Base-by-base conservation (phyloP, 2,329 filamentous ascomycete genomes). In the Akanthomyces uredinophilus region DNA sequence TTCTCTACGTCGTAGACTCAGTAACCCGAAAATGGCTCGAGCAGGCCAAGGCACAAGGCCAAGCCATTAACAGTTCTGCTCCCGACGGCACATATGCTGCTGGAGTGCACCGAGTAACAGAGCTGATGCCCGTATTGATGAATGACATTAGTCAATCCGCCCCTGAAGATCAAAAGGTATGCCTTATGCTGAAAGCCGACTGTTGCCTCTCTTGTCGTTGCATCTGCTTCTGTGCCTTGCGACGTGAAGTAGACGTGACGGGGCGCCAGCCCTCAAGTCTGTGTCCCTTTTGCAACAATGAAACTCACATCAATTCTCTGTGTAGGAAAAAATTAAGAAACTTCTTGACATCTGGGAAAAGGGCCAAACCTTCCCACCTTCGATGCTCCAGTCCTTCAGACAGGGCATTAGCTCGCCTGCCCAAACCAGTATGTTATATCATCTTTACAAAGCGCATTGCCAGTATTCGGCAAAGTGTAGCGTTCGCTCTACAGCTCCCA, bases 1-100 rank as follows among this genome's bases (percentile, higher is more conserved):
- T 97, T 73, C 88, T 99, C 80, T 99, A 99, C 88, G 93, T 98
- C 80, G 91, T 99, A 93, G 95, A 99, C 84, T 96, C 94, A 82
- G 93, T 99, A 85, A 94, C 93, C 77, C 92, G 95, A 79, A 94
- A 96, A 81, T 99, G 95, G 94, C 87, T 96, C 81, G 94, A 98
- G 77, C 90, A 92, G 78, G 94, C 95, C 72, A 95, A 93, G 79
- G 85, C 88, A 72, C 85, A 90, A 68, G 91, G 90, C 71, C 93
- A 98, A 74, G 79, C 89, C 72, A 86, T 92, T 77, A 90, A 90
- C 78, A 87, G 85, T 76, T 83, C 87, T 76, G 92, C 93, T 68
- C 86, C 88, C 68, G 91, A 96, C 79, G 95, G 95, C 74, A 97
- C 93, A 61, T 97, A 89, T 83, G 92, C 92, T 73, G 93, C 93